Base-by-base conservation (phyloP, 768 basidiomycete species). In the Tricholoma sp. region DNA sequence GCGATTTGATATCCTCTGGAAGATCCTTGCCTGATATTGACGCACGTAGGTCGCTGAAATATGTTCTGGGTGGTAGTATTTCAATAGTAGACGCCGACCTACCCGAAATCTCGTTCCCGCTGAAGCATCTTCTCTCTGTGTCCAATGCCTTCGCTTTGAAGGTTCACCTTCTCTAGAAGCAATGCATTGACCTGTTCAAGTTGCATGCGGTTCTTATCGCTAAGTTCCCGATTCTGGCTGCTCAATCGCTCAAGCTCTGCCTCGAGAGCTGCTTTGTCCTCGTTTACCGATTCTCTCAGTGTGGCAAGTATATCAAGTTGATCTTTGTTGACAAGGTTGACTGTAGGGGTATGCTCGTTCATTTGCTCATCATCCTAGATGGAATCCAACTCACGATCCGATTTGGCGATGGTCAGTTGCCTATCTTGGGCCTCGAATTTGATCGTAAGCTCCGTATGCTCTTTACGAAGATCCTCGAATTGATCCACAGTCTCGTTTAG, bases 291-390 rank as follows among this genome's bases (percentile, higher is more conserved):
- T 57, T 93, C 91, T 41, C 95, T 86, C 24, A 97, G 74, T 5
- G 85, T 85, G 2, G 86, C 80, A 31, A 98, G 84, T 57, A 95
- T 93, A 53, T 95, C 94, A 19, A 94, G 76, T 68, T 98, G 93
- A 67, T 97, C 94, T 69, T 91, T 93, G 76, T 94, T 90, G 46
- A 98, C 88, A 45, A 98, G 80, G 46, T 83, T 89, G 66, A 98
- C 94, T 96, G 6, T n/a, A n/a, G n/a, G 9, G 39, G 6, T 8
- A 54, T 29, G 12, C 34, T 43, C 18, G 29, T 22, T 54, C 60
- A 57, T 35, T 34, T 22, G n/a, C 9, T 27, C 0, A 27, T 52
- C 32, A 18, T 6, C 27, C 60, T 16, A 45, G 56, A 53, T 19
- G n/a, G 50, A 53, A 53, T 21, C 12, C 16, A 14, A 75, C 87